Evolutionary conservation across 2,329 filamentous ascomycete genomes (phyloP), one percentile per base, ranked within the genome.

Genomic region (Sphaerostilbella broomeana): DNA sequence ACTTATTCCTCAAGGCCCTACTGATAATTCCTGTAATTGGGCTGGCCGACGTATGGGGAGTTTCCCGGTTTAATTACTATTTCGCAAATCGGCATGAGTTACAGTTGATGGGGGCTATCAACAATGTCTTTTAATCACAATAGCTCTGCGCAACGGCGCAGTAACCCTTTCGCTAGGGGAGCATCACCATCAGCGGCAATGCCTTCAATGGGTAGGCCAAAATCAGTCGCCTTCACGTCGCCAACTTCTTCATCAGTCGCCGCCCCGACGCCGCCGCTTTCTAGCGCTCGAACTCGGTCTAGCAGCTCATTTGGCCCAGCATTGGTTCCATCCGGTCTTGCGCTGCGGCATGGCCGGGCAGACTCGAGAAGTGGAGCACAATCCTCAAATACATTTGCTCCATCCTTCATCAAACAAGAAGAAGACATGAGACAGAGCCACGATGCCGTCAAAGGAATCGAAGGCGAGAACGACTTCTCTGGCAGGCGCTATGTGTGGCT

Each of bases 401-500:
- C 90, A 3, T 86, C 87, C 8, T 98, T 98, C 62, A 97, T 98
- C 65, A 92, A 90, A 61, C 78, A 81, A 0, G 88, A 94, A 0
- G 88, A 94, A 48, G 86, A 89, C 48, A 68, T 85, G 61, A 73
- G 79, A 50, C 63, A 68, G 24, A 68, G 63, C 22, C 61, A 70
- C 36, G 77, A 80, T 48, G 56, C 68, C 9, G 73, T 82, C 12
- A 71, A 71, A 35, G 84, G 86, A 13, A 88, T 95, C 44, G 94
- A 98, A 64, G 92, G 92, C 47, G 90, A 95, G 58, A 97, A 95
- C 60, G 92, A 98, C 70, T 97, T 98, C 62, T 98, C 92, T 0
- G 94, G 92, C 42, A 97, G 94, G 68, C 79, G 92, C 68, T 98
- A 97, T 69, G 89, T 98, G 48, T 98, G 92, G 94, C 71, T 98